Conservation (phyloP, 192 early-diverging fungal genomes). For the Spizellomyces sp. region DNA sequence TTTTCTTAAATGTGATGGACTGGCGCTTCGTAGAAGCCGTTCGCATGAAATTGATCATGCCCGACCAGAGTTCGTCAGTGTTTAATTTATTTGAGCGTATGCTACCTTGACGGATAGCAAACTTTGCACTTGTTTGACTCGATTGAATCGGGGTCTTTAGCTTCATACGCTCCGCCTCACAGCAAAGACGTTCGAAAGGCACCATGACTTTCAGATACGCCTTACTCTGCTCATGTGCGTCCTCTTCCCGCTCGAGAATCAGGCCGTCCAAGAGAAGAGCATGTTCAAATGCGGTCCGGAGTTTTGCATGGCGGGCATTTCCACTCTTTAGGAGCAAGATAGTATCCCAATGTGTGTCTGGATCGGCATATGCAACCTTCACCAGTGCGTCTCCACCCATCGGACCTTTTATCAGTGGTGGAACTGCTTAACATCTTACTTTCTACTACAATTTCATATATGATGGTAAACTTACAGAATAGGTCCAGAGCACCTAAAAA, state of each 20-base stretch:
- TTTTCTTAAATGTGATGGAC: conserved; percentile 19
- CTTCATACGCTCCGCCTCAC: conserved; percentile 36
- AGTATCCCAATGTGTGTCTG: conserved; percentile 41
- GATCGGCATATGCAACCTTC: conserved; percentile 37
- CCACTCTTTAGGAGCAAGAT: conserved; percentile 24
- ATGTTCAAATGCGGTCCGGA: conserved; percentile 29
- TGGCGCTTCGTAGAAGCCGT: conserved; percentile 11
- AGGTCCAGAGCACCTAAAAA: not conserved
- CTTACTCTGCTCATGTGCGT: conserved; percentile 6
- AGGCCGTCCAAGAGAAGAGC: conserved; percentile 36
- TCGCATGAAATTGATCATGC: conserved; percentile 5
- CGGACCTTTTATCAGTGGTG: conserved; percentile 1
- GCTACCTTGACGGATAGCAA: not conserved
- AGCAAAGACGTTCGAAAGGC: conserved; percentile 30
- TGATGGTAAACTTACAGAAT: not conserved
- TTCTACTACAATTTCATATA: not conserved
- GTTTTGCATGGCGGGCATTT: not conserved
- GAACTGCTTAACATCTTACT: not conserved
- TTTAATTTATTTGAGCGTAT: not conserved
- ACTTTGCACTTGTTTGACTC: not conserved
- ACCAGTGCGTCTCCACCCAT: conserved; percentile 37
- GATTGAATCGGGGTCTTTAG: conserved; percentile 29
- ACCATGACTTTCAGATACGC: conserved; percentile 33
- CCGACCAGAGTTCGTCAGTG: not conserved
- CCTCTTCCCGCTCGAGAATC: conserved; percentile 34